Evolutionary conservation across 176 grass and related monocot genomes (phyloP).

Genomic region (Musa beccarii): DNA sequence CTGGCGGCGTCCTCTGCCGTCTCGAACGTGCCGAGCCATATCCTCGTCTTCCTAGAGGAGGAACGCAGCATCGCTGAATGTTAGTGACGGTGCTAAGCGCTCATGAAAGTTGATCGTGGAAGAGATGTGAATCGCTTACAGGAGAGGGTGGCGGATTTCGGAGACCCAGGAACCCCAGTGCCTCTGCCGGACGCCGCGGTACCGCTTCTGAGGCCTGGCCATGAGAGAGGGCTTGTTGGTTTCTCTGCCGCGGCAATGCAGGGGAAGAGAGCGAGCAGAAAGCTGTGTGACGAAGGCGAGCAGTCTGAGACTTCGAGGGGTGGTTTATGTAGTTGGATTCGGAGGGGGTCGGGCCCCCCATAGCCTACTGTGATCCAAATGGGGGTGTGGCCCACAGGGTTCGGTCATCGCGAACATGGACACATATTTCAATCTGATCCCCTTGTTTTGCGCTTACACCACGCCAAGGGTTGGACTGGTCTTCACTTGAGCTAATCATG

Average conservation of each 20-base stretch:
- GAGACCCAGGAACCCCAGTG: conserved; percentile 46
- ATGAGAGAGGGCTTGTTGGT: not conserved
- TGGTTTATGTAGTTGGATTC: not conserved
- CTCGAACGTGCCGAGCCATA: conserved; percentile 99
- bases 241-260: not conserved
- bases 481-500: too few relatives aligned
- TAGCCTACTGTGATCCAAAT: not conserved
- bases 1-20: conserved; percentile 87
- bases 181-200: conserved; percentile 33
- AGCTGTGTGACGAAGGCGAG: too few relatives aligned
- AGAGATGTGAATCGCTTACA: conserved; percentile 5
- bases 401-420: not conserved
- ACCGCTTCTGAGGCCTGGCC: conserved; percentile 30
- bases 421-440: not conserved
- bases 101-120: too few relatives aligned
- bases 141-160: conserved; percentile 37
- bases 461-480: not conserved
- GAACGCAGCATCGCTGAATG: not conserved
- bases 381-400: not conserved
- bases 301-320: not conserved
- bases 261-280: not conserved
- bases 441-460: not conserved
- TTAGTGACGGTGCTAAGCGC: not conserved
- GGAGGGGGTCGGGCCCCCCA: not conserved
- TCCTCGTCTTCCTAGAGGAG: conserved; percentile 72